Evolutionary conservation across 1,284 basidiomycete genomes (phyloP).

Genomic region (Leccinum subfulvum): DNA sequence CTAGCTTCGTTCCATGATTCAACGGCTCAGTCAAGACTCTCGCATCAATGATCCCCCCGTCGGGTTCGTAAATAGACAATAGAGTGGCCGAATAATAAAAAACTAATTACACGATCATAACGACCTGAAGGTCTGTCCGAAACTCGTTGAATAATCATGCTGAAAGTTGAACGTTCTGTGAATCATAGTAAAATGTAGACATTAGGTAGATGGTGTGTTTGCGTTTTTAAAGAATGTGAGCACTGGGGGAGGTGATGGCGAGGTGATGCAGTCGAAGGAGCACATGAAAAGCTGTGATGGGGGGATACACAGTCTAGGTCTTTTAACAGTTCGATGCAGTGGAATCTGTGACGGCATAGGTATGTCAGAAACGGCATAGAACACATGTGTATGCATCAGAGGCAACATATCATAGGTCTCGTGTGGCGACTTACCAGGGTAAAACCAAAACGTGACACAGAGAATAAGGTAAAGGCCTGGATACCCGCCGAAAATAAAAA

Average conservation of each 20-base stretch:
- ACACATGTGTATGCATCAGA: background rate
- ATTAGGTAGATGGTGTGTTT: background rate
- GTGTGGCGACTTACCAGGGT: slow-evolving; percentile 44
- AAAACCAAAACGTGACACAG: slow-evolving; percentile 40
- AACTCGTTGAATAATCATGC: background rate
- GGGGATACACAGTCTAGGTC: background rate
- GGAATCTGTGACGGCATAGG: slow-evolving; percentile 9
- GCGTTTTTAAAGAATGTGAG: background rate
- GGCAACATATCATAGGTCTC: background rate
- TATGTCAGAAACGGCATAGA: slow-evolving; percentile 8
- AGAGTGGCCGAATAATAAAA: background rate
- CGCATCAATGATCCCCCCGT: background rate
- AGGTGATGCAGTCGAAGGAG: background rate
- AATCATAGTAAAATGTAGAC: background rate
- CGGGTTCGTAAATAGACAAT: background rate
- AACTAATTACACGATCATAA: background rate
- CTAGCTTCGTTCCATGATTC: background rate
- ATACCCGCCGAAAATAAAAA: background rate
- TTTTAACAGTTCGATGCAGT: slow-evolving; percentile 5
- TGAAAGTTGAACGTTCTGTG: background rate
- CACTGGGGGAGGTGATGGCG: background rate
- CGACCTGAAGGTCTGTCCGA: background rate
- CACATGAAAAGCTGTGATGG: background rate
- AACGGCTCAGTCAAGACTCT: background rate
- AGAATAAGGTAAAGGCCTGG: slow-evolving; percentile 43